Evolutionary conservation across 306 rosid genomes (phyloP).

Genomic region (Alnus glutinosa): DNA sequence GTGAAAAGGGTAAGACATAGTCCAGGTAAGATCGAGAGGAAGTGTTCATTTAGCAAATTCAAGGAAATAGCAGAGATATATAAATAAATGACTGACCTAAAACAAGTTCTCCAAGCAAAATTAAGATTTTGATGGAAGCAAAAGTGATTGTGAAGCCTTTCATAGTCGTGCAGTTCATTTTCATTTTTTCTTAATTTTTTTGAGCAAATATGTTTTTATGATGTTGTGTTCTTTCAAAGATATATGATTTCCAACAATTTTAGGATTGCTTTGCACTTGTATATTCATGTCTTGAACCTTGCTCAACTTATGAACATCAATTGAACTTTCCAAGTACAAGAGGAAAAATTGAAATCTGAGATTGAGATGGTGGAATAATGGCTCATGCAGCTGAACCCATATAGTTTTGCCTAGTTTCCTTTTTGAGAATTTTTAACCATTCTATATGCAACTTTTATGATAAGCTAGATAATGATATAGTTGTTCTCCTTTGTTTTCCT

Average conservation of each 20-base stretch:
- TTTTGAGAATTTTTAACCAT: not conserved
- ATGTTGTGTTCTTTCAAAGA: slow-evolving; percentile 4
- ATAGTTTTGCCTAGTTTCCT: slow-evolving; percentile 3
- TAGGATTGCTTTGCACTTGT: not conserved
- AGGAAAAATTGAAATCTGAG: slow-evolving; percentile 10
- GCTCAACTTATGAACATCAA: not conserved
- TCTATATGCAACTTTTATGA: slow-evolving; percentile 1
- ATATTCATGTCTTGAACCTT: slow-evolving; percentile 4
- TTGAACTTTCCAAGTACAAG: slow-evolving; percentile 11
- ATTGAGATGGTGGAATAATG: slow-evolving; percentile 7
- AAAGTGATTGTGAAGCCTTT: slow-evolving; percentile 1
- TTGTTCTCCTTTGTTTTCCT: slow-evolving; percentile 27
- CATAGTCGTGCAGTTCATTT: not conserved
- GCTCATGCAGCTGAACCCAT: slow-evolving; percentile 13
- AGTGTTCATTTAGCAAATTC: not conserved
- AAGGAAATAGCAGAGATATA: not conserved
- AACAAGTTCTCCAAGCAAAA: not conserved
- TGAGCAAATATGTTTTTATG: not conserved
- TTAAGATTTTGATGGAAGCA: not conserved
- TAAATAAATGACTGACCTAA: not conserved
- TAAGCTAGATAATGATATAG: slow-evolving; percentile 24
- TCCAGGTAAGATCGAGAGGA: not conserved
- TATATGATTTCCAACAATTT: not conserved
- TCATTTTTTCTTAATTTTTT: slow-evolving; percentile 16
- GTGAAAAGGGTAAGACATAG: not conserved